Evolutionary conservation across 176 grass and related monocot genomes (phyloP).

Genomic region (Oryza coarctata): DNA sequence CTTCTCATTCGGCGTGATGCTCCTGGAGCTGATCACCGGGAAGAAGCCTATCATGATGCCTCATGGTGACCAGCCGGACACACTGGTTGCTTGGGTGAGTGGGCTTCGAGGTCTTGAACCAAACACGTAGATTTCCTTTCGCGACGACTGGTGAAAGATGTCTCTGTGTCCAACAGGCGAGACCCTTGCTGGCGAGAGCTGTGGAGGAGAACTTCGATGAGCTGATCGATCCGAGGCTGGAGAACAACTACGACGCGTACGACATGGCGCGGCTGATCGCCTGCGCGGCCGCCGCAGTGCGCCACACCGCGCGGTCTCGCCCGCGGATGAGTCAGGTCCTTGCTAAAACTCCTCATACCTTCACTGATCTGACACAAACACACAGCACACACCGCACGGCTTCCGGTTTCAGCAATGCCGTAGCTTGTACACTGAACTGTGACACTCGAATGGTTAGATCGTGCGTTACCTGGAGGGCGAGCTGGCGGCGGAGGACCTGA

Average conservation of each 20-base stretch:
- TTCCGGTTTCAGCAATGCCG: neutral
- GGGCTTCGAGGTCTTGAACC: neutral
- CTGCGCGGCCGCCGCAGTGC: constrained; percentile 75
- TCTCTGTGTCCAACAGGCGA: constrained; percentile 45
- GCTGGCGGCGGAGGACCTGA: constrained; percentile 73
- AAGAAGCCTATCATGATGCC: constrained; percentile 49
- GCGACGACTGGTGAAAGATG: neutral
- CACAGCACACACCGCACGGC: neutral
- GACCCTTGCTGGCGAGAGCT: constrained; percentile 54
- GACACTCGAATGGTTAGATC: constrained; percentile 43
- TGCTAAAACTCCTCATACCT: neutral
- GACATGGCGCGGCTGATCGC: constrained; percentile 70
- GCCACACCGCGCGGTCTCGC: constrained; percentile 61
- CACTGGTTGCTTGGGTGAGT: constrained; percentile 73
- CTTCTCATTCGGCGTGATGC: constrained; percentile 87
- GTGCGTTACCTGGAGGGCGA: constrained; percentile 85
- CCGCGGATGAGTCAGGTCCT: constrained; percentile 75
- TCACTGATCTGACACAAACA: neutral
- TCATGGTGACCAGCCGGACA: constrained; percentile 35
- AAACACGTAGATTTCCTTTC: neutral
- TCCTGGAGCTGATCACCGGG: constrained; percentile 82
- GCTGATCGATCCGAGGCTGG: constrained; percentile 55
- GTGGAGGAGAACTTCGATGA: constrained; percentile 56
- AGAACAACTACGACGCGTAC: constrained; percentile 59
- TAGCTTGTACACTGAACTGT: neutral